A percentile compares a stretch with the other conserved stretches of the same genome.
These are phyloP conservation scores for Kodamaea fukazawae DNA, from an alignment of 805 yeast genomes.

Conservation along the genomic window DNA sequence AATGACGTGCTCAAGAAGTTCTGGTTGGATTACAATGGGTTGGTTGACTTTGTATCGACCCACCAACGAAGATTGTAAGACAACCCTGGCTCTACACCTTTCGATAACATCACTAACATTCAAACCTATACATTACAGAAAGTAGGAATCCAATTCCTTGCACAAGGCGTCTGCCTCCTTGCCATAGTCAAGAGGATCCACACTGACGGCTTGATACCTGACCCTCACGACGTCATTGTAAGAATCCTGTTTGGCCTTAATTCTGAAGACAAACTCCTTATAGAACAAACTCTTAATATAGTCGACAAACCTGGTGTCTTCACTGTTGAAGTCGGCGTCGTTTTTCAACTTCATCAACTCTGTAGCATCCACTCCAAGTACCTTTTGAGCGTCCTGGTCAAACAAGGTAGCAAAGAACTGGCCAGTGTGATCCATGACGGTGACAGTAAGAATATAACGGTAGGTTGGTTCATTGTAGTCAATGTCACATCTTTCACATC, in stretches of 20 bases:
- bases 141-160: conserved; percentile 38
- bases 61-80: neutral
- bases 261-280: conserved; percentile 69
- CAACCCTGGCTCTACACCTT: neutral
- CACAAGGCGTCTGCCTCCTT: conserved; percentile 61
- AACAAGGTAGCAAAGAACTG: conserved; percentile 85
- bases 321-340: conserved; percentile 33
- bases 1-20: conserved; percentile 57
- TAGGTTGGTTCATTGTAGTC: conserved; percentile 66
- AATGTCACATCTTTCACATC: conserved; percentile 88
- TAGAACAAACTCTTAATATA: conserved; percentile 51
- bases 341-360: conserved; percentile 47
- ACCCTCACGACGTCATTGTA: conserved; percentile 77
- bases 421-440: conserved; percentile 78
- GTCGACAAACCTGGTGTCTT: conserved; percentile 37
- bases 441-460: conserved; percentile 74
- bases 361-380: conserved; percentile 67
- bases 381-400: conserved; percentile 73
- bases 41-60: conserved; percentile 31
- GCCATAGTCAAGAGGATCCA: conserved; percentile 52
- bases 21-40: conserved; percentile 63
- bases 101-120: conserved; percentile 4
- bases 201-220: conserved; percentile 63
- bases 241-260: conserved; percentile 79
- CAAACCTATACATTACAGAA: conserved; percentile 15